Base-by-base conservation (phyloP, 2,329 filamentous ascomycete genomes). In the Hirsutella thompsonii region DNA sequence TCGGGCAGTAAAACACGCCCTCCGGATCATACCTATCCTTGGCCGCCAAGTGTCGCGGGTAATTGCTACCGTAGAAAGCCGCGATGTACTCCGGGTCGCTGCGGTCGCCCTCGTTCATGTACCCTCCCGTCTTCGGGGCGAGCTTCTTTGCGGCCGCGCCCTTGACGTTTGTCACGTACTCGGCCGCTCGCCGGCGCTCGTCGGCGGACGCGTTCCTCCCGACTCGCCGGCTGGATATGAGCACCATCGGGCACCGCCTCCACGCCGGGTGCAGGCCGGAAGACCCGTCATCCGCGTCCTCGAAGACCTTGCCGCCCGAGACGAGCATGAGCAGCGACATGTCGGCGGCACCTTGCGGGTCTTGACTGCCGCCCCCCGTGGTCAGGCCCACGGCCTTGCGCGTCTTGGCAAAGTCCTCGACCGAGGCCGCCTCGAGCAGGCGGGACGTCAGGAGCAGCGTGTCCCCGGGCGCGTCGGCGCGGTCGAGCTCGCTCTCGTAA, bases 21-120 rank as follows among this genome's bases (percentile, higher is more conserved):
- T 45, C 28, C 0, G 56, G 56, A 47, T 66, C 62, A 30, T 58
- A 55, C 39, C 51, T 53, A 9, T 43, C 49, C 54, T 66, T 65
- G 8, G 57, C 47, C 13, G 38, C 43, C 14, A 57, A 45, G n/a
- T 61, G 53, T 9, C 45, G 41, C 2, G 44, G 35, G 36, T 62
- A 60, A 43, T 55, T 56, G 6, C 40, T 28, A 2, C 62, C 61
- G 47, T 60, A 65, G 41, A 64, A 65, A 2, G 54, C 47, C 28
- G 52, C 2, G 6, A 50, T 47, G 26, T 50, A 60, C 21, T 60
- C 44, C 2, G 57, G 54, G 40, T 64, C 58, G 18, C 58, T 46
- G 1, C 52, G 41, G 46, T 65, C 56, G 11, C 54, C 63, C 47
- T 68, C 66, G 40, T 67, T 68, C 49, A 65, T 56, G 47, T 68